Percentiles rank a stretch among this genome's conserved stretches.
Evolutionary conservation across 805 yeast species (phyloP).

Genomic region (Cyberlindnera americana): DNA sequence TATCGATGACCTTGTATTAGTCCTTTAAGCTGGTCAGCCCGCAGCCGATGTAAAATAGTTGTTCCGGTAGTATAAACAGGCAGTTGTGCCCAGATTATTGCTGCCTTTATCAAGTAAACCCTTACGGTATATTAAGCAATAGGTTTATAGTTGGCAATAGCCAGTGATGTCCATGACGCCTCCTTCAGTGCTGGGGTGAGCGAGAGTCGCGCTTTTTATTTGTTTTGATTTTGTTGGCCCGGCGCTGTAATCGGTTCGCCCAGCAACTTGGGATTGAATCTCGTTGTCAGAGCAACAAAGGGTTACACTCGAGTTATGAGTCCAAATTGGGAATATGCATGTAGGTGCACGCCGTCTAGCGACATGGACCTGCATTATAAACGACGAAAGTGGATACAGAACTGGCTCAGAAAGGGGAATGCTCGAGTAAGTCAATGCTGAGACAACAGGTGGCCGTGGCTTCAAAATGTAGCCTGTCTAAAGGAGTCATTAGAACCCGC

Average conservation of each 20-base stretch:
- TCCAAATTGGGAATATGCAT: conserved; percentile 5
- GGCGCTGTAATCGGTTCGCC: conserved; percentile 14
- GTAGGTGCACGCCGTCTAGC: neutral
- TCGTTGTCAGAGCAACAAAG: conserved; percentile 1
- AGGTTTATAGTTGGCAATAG: neutral
- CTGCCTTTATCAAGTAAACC: too few relatives aligned
- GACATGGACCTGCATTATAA: conserved; percentile 9
- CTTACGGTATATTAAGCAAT: neutral
- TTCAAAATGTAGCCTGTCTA: too few relatives aligned
- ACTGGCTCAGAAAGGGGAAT: conserved; percentile 2
- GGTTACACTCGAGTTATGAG: conserved; percentile 1
- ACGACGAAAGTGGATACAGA: neutral
- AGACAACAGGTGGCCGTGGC: neutral
- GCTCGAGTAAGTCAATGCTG: neutral
- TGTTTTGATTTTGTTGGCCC: conserved; percentile 16
- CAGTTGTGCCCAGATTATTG: too few relatives aligned
- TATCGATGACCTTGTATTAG: too few relatives aligned
- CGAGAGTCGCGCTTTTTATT: conserved; percentile 13
- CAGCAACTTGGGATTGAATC: conserved; percentile 9
- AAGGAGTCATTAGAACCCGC: too few relatives aligned
- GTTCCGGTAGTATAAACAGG: too few relatives aligned
- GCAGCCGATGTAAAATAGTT: too few relatives aligned
- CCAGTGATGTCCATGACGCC: neutral
- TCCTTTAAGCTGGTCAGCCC: too few relatives aligned
- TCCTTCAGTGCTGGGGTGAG: conserved; percentile 1